Evolutionary conservation across 2,329 filamentous ascomycete species (phyloP).

Genomic region (Aureobasidium musti): DNA sequence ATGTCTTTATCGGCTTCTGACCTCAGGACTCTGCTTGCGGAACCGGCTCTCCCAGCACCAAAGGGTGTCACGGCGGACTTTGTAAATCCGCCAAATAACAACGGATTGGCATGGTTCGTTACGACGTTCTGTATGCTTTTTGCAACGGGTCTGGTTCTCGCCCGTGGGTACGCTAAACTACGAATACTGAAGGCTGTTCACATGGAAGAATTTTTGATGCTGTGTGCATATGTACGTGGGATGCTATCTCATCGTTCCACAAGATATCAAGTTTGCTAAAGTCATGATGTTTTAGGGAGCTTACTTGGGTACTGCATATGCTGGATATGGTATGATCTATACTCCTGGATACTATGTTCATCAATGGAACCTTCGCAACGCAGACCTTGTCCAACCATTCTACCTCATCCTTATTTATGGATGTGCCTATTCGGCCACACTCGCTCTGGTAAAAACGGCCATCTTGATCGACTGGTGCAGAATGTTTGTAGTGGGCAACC

Average conservation of each 20-base stretch:
- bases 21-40: neutral
- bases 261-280: neutral
- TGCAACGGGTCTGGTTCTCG: neutral
- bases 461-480: conserved; percentile 13
- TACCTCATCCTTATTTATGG: conserved; percentile 9
- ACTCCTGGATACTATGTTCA: conserved; percentile 14
- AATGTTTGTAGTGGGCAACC: neutral
- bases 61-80: neutral
- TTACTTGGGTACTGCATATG: conserved; percentile 5
- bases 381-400: conserved; percentile 4
- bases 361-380: conserved; percentile 6
- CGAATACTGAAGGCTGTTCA: neutral
- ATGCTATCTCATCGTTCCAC: neutral
- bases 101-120: neutral
- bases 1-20: neutral
- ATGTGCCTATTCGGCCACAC: neutral
- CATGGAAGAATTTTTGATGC: neutral
- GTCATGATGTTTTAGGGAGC: neutral
- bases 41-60: neutral
- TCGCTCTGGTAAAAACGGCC: conserved; percentile 5
- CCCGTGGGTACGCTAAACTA: neutral
- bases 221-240: conserved; percentile 2
- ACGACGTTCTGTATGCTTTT: conserved; percentile 5
- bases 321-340: conserved; percentile 2
- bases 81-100: neutral